These are phyloP conservation scores for Cytospora mali DNA, from an alignment of 2,329 filamentous ascomycete species.

Conservation along the genomic window DNA sequence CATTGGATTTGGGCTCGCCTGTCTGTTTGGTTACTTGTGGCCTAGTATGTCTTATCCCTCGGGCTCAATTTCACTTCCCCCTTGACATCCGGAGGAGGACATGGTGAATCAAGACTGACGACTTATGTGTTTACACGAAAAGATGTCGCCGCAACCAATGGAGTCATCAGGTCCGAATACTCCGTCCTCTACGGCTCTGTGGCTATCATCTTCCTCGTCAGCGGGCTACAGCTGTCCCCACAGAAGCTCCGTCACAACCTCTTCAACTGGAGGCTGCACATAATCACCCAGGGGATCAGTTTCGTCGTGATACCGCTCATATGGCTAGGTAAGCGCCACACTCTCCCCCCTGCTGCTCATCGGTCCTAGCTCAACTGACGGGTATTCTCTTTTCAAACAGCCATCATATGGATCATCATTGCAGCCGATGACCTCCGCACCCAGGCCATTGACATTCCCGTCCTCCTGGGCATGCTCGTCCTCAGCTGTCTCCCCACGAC, in stretches of 20 bases:
- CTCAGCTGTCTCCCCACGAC: constrained; percentile 72
- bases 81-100: not conserved
- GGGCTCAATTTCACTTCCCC: not conserved
- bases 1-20: constrained; percentile 59
- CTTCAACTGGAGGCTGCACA: constrained; percentile 68
- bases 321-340: constrained; percentile 51
- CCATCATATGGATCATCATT: constrained; percentile 50
- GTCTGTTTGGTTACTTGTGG: constrained; percentile 50
- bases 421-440: constrained; percentile 51
- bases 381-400: constrained; percentile 34
- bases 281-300: constrained; percentile 67
- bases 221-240: constrained; percentile 68
- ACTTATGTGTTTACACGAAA: not conserved
- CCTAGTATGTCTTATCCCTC: constrained; percentile 41
- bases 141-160: constrained; percentile 53
- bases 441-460: constrained; percentile 62
- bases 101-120: not conserved
- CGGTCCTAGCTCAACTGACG: not conserved
- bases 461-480: constrained; percentile 69
- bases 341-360: not conserved
- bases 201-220: constrained; percentile 70
- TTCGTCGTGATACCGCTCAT: constrained; percentile 68
- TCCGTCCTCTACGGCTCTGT: constrained; percentile 70
- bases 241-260: constrained; percentile 63
- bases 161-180: constrained; percentile 56